phyloP scores from a whole-genome alignment of 768 basidiomycete genomes.

The Sarcomyxa edulis region DNA sequence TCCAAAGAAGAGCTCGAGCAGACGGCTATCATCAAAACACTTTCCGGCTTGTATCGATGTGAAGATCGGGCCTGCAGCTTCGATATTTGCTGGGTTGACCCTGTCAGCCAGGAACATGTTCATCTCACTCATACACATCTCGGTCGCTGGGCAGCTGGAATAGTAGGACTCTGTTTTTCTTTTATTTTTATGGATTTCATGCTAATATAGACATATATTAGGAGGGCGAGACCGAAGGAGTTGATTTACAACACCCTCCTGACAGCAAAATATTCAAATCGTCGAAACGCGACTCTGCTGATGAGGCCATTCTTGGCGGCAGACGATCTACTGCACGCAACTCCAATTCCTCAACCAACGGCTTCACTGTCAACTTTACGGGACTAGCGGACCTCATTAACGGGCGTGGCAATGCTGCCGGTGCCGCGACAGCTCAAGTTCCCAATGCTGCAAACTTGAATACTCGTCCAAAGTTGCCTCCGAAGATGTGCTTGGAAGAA shows the following conservation, averaged over 20 bases:
- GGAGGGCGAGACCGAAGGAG: background rate
- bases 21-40: background rate
- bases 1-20: background rate
- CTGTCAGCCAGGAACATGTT: background rate
- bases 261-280: constrained; percentile 1
- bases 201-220: background rate
- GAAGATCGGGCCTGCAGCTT: background rate
- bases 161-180: background rate
- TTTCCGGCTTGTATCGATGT: background rate
- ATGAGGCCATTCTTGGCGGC: background rate
- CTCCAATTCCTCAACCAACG: background rate
- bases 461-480: background rate
- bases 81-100: background rate
- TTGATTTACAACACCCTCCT: background rate
- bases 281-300: background rate
- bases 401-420: background rate
- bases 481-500: background rate
- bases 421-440: background rate
- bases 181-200: background rate
- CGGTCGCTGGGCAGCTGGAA: background rate
- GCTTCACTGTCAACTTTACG: background rate
- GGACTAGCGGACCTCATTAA: background rate
- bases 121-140: constrained; percentile 1
- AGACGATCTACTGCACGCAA: background rate
- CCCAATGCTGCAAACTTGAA: too few species aligned